Conservation (phyloP, 2,329 filamentous ascomycete genomes). For the Fusarium albosuccineum region DNA sequence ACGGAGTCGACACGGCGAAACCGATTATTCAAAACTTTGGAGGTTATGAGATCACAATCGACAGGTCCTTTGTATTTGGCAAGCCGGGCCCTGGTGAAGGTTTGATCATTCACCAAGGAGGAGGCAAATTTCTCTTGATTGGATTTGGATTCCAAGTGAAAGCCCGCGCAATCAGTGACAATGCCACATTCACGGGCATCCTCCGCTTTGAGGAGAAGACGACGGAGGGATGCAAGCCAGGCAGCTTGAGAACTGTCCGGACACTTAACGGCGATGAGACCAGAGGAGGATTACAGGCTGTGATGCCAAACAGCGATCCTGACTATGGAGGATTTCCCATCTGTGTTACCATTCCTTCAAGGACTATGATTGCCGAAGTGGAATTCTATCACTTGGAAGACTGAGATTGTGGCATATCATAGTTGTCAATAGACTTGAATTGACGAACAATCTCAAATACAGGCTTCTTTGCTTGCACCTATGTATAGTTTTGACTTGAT, state of each 20-base stretch:
- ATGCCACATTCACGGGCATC: slow-evolving; percentile 16
- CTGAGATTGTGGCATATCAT: neutral
- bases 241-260: slow-evolving; percentile 3
- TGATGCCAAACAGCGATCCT: slow-evolving; percentile 57
- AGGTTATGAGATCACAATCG: slow-evolving; percentile 48
- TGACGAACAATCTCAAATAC: too few species aligned
- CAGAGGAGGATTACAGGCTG: neutral
- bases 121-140: slow-evolving; percentile 43
- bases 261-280: slow-evolving; percentile 33
- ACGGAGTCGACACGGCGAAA: neutral
- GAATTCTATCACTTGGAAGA: neutral
- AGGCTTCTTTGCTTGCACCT: too few species aligned
- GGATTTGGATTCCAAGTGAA: slow-evolving; percentile 24
- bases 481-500: too few species aligned
- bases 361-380: slow-evolving; percentile 58
- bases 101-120: slow-evolving; percentile 43
- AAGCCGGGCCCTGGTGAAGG: slow-evolving; percentile 46
- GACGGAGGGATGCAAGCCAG: neutral
- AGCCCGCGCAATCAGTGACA: neutral
- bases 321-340: slow-evolving; percentile 68
- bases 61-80: slow-evolving; percentile 50
- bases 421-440: too few species aligned
- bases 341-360: slow-evolving; percentile 62
- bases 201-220: slow-evolving; percentile 16
- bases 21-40: neutral